These are phyloP conservation scores for Allium sativum DNA, from an alignment of 106 monocot genomes.

Conservation along the genomic window DNA sequence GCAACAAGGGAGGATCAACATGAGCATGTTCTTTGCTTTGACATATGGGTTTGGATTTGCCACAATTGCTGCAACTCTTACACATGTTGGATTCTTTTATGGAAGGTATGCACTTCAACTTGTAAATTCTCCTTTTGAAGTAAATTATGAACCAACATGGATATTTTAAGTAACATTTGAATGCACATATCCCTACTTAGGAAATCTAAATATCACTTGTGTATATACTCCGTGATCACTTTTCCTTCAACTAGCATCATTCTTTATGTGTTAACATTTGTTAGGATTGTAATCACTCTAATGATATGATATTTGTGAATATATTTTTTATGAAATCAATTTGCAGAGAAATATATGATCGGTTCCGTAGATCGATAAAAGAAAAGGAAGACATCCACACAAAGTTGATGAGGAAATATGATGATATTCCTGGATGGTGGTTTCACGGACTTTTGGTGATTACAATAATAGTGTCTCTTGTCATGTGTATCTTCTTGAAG, in stretches of 20 bases:
- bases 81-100: conserved; percentile 79
- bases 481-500: conserved; percentile 66
- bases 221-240: no score
- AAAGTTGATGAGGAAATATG: conserved; percentile 71
- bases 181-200: no score
- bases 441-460: conserved; percentile 42
- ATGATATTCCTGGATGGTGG: conserved; percentile 87
- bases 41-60: conserved; percentile 82
- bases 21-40: conserved; percentile 81
- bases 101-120: conserved; percentile 43
- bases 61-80: conserved; percentile 69
- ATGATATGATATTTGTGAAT: no score
- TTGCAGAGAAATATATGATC: conserved; percentile 68
- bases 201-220: no score
- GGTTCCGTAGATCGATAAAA: conserved; percentile 60
- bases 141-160: no score
- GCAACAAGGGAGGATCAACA: conserved; percentile 46
- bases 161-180: no score
- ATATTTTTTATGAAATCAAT: not conserved
- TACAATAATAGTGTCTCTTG: conserved; percentile 38
- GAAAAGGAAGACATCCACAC: conserved; percentile 84
- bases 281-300: no score
- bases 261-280: no score
- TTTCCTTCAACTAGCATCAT: no score
- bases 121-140: no score